These are phyloP conservation scores for Wallemia hederae DNA, from an alignment of 1,284 basidiomycete species.

Conservation along the genomic window DNA sequence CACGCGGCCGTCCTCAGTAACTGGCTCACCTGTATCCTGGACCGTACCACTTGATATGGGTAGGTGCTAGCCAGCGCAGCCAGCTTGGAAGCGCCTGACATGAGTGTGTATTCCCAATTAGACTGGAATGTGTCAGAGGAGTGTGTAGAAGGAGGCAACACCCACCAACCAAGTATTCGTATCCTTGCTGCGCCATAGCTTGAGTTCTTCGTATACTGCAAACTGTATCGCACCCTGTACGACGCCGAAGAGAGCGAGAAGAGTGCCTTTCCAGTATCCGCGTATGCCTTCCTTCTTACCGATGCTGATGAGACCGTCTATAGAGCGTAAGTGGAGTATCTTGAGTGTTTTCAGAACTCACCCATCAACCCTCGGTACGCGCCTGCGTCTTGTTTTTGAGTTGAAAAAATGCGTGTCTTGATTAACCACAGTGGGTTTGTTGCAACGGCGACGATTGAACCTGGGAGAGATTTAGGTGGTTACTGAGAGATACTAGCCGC, in stretches of 20 bases:
- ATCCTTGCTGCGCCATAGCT: slow-evolving; percentile 50
- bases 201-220: slow-evolving; percentile 87
- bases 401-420: slow-evolving; percentile 90
- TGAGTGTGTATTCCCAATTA: slow-evolving; percentile 68
- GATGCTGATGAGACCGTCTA: slow-evolving; percentile 48
- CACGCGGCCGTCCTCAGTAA: not conserved
- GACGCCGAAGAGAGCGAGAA: slow-evolving; percentile 70
- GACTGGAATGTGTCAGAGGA: slow-evolving; percentile 42
- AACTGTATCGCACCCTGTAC: slow-evolving; percentile 91
- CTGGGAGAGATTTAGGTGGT: slow-evolving; percentile 18
- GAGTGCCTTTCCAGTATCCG: slow-evolving; percentile 66
- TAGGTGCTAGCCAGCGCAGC: slow-evolving; percentile 64
- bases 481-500: slow-evolving; percentile 2
- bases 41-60: slow-evolving; percentile 88
- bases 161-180: slow-evolving; percentile 27
- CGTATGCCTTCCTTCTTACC: slow-evolving; percentile 39
- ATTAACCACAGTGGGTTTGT: slow-evolving; percentile 99
- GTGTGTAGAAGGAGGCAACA: slow-evolving; percentile 44
- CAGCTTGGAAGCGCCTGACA: slow-evolving; percentile 73
- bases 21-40: slow-evolving; percentile 51
- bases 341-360: slow-evolving; percentile 19
- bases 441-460: slow-evolving; percentile 68
- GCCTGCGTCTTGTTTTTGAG: slow-evolving; percentile 28
- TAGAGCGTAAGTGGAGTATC: slow-evolving; percentile 1
- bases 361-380: slow-evolving; percentile 53